Conservation (phyloP, 164 flowering plant genomes). For the Macadamia tetraphylla region DNA sequence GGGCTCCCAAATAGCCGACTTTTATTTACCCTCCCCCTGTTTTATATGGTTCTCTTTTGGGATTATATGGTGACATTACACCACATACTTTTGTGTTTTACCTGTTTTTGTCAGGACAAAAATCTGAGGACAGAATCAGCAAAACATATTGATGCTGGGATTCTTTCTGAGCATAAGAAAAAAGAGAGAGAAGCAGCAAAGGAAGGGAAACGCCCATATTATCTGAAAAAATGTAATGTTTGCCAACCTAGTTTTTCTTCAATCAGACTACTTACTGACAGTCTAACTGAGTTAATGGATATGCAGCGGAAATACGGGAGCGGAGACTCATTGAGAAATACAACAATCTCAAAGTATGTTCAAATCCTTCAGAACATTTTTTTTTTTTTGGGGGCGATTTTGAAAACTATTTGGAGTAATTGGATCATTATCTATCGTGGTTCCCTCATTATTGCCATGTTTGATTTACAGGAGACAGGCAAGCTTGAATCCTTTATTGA, state of each 20-base stretch:
- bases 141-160: conserved; percentile 42
- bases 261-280: background rate
- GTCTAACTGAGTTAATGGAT: conserved; percentile 6
- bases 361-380: background rate
- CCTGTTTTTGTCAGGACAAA: conserved; percentile 42
- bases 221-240: conserved; percentile 70
- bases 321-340: conserved; percentile 57
- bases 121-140: conserved; percentile 51
- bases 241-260: background rate
- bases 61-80: background rate
- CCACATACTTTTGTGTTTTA: background rate
- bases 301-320: conserved; percentile 77
- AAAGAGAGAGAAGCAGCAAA: conserved; percentile 87
- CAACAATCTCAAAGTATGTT: conserved; percentile 64
- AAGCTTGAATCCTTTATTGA: conserved; percentile 78
- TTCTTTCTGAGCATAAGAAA: conserved; percentile 80
- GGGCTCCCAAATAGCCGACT: no score
- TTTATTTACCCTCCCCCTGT: no score
- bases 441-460: background rate
- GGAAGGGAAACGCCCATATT: conserved; percentile 38
- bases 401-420: background rate
- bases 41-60: background rate
- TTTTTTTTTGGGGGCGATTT: no score
- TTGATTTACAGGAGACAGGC: conserved; percentile 52
- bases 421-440: background rate